Evolutionary conservation across 495 filamentous ascomycete species (phyloP).

Genomic region (Hypoxylon cercidicola): DNA sequence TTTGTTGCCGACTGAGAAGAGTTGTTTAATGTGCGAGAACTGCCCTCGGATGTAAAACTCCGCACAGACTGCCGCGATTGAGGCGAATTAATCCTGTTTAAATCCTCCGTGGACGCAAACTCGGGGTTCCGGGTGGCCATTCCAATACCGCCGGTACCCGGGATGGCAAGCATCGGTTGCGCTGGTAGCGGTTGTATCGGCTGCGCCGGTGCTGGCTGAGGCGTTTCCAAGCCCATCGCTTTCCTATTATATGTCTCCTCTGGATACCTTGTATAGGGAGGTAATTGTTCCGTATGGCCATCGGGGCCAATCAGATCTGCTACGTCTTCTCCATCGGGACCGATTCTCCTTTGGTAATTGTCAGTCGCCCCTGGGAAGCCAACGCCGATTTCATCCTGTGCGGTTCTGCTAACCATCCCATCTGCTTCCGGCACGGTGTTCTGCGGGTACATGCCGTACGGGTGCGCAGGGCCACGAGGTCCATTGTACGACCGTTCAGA

Average conservation of each 20-base stretch:
- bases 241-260: slow-evolving; percentile 61
- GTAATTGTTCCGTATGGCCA: slow-evolving; percentile 88
- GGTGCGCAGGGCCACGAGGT: slow-evolving; percentile 77
- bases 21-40: slow-evolving; percentile 55
- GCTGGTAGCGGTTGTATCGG: slow-evolving; percentile 2
- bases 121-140: slow-evolving; percentile 65
- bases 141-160: slow-evolving; percentile 64
- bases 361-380: slow-evolving; percentile 76
- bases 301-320: slow-evolving; percentile 89
- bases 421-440: slow-evolving; percentile 58
- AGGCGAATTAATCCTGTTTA: slow-evolving; percentile 54
- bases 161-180: slow-evolving; percentile 43
- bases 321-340: slow-evolving; percentile 84
- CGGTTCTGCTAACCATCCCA: slow-evolving; percentile 21
- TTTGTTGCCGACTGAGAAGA: slow-evolving; percentile 37
- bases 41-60: slow-evolving; percentile 59
- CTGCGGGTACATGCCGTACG: slow-evolving; percentile 85
- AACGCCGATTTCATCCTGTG: slow-evolving; percentile 65
- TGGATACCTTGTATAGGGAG: slow-evolving; percentile 86
- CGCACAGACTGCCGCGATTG: slow-evolving; percentile 61
- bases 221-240: slow-evolving; percentile 32
- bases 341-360: slow-evolving; percentile 74
- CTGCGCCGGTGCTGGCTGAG: slow-evolving; percentile 19
- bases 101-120: slow-evolving; percentile 63
- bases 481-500: slow-evolving; percentile 69